Conservation (phyloP, 345 rosid species). For the Populus ilicifolia region DNA sequence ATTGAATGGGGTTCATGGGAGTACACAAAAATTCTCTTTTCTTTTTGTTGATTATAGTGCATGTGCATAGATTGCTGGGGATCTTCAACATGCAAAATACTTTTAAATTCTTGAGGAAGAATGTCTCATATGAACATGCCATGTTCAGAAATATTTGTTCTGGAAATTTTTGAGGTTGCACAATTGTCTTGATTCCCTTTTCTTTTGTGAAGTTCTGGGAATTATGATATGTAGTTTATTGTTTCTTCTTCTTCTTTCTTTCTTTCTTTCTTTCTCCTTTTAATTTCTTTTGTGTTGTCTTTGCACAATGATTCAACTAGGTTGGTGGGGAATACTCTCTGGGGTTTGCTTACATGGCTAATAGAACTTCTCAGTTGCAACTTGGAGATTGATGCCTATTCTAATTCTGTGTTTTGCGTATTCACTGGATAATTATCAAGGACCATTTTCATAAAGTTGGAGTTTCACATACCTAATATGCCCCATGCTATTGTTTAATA, state of each 20-base stretch:
- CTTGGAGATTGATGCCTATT: background rate
- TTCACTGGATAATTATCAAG: background rate
- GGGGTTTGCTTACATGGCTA: background rate
- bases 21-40: slow-evolving; percentile 1
- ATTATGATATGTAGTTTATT: background rate
- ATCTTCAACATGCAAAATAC: background rate
- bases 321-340: background rate
- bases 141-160: background rate
- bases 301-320: background rate
- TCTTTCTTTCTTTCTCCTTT: background rate
- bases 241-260: background rate
- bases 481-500: background rate
- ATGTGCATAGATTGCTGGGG: background rate
- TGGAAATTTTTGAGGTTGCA: background rate
- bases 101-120: background rate
- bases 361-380: background rate
- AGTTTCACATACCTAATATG: background rate
- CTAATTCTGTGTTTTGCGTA: background rate
- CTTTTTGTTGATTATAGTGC: background rate
- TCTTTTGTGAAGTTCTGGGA: background rate
- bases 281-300: background rate
- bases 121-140: background rate
- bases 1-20: slow-evolving; percentile 27
- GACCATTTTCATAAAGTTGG: background rate
- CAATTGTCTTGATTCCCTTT: background rate